A percentile compares a stretch with the other conserved stretches of the same genome.
phyloP scores from a whole-genome alignment of 176 grass and related monocot species.

The Rhynchospora breviuscula region DNA sequence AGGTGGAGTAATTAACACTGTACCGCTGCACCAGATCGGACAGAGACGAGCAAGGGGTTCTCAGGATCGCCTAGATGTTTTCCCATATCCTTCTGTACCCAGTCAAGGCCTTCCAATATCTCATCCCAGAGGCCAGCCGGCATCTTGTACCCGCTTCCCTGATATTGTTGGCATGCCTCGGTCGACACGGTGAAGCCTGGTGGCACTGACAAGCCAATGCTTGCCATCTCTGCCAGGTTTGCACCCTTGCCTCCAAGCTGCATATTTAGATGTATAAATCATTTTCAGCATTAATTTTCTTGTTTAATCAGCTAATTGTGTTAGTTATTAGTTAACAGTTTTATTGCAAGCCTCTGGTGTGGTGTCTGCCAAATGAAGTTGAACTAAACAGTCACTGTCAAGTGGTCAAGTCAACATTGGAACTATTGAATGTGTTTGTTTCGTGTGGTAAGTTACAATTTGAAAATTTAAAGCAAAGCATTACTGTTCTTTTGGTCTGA shows the following conservation, averaged over 20 bases:
- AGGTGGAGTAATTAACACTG: not conserved
- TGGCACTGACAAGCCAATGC: conserved; percentile 96
- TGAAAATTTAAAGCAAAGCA: not conserved
- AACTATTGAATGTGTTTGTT: not conserved
- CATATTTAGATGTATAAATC: not conserved
- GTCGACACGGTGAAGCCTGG: conserved; percentile 97
- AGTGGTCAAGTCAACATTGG: not conserved
- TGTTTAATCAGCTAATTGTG: not conserved
- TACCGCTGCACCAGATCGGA: conserved; percentile 91
- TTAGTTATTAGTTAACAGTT: not conserved
- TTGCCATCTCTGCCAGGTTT: conserved; percentile 98
- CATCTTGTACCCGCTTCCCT: conserved; percentile 45
- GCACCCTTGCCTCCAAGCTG: conserved; percentile 92
- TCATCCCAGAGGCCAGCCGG: conserved; percentile 77
- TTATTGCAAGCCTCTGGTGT: not conserved
- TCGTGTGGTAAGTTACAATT: not conserved
- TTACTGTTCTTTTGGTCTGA: not conserved
- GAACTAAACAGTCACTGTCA: not conserved
- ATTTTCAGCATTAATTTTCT: not conserved
- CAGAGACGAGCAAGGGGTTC: conserved; percentile 86
- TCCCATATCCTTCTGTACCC: conserved; percentile 78
- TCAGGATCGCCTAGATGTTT: conserved; percentile 61
- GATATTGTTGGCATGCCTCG: conserved; percentile 91
- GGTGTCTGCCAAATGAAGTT: not conserved
- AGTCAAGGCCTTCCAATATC: conserved; percentile 58